Base-by-base conservation (phyloP, 2,329 filamentous ascomycete genomes). In the Aspergillus caelatus region DNA sequence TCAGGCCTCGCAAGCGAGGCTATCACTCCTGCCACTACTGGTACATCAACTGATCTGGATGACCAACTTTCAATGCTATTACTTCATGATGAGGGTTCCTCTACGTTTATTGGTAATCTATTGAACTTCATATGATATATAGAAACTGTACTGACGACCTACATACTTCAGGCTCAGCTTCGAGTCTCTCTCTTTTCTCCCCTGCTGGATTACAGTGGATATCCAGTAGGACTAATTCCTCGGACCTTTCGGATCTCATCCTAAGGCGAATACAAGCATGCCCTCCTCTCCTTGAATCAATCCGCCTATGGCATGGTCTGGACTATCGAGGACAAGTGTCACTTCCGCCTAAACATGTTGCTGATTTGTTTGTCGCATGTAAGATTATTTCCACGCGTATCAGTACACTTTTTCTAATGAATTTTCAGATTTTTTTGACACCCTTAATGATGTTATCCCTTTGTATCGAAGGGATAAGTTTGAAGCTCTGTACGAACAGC, bases 81-180 rank as follows among this genome's bases (percentile, higher is more conserved):
- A 9, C 28, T 54, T 32, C 52, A 54, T 23, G 52, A 54, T 36
- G 52, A 54, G 28, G 52, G 52, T n/a, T 34, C 28, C n/a, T 54
- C 52, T 36, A 54, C 52, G 23, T 54, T 54, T 36, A 36, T 54
- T 54, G 52, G 52, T 54, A 54, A 54, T 26, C 23, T 54, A 36
- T 19, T 26, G 26, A 19, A 36, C 19, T 36, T 36, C 32, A 4
- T n/a, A 21, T 21, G 21, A 21, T 23, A 11, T 10, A 54, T 21
- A 12, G 52, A 36, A 19, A 36, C 32, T 23, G 19, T 54, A n/a
- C 52, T 54, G 32, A 54, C 10, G 30, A n/a, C 30, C 28, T 28
- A 34, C 32, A 36, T 12, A 11, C 32, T 36, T 21, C 21, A 54
- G 52, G 52, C 19, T 34, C 52, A 21, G 28, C 52, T 16, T 54